Evolutionary conservation across 768 basidiomycete genomes (phyloP), one percentile per base, ranked within the genome.

Genomic region (Lactarius trivialis): DNA sequence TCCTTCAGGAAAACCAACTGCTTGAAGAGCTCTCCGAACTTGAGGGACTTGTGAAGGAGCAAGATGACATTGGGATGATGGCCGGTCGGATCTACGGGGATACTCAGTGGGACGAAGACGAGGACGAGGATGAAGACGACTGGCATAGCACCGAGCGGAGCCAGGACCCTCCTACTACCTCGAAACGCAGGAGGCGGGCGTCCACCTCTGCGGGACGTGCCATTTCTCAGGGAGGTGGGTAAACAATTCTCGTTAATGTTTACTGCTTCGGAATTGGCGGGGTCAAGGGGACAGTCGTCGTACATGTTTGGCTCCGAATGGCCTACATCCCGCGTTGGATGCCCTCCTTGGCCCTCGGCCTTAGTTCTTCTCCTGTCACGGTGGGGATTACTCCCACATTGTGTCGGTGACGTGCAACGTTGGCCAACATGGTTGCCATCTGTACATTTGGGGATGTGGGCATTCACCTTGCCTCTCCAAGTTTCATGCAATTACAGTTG

Each of bases 1-100:
- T 81, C 52, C 69, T 73, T 2, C 91, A 95, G 73, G 86, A 91
- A 70, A 81, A 78, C 50, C 89, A 94, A 54, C 74, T 97, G 1
- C 67, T 81, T 5, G 79, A 80, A 1, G 87, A 88, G 34, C 73
- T 88, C 5, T 73, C 74, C 0, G 79, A 81, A 26, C 70, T 91
- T 59, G 84, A 88, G 68, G 78, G 77, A 24, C 77, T 83, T 32
- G 78, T 89, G 2, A 68, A 73, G 24, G 72, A 77, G 68, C 85
- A 86, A 69, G 89, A 91, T 60, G 82, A 82, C 55, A 72, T 76
- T 0, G 87, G 87, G 0, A 69, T 84, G 30, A 75, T 74, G 8
- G 78, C 71, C 0, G 80, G 75, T 48, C 76, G 80, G 14, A 76
- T 78, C 19, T 89, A 86, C 60, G 73, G 78, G 60, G 82, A 84